These are phyloP conservation scores for Garcia nutans DNA, from an alignment of 345 rosid species.

Conservation along the genomic window DNA sequence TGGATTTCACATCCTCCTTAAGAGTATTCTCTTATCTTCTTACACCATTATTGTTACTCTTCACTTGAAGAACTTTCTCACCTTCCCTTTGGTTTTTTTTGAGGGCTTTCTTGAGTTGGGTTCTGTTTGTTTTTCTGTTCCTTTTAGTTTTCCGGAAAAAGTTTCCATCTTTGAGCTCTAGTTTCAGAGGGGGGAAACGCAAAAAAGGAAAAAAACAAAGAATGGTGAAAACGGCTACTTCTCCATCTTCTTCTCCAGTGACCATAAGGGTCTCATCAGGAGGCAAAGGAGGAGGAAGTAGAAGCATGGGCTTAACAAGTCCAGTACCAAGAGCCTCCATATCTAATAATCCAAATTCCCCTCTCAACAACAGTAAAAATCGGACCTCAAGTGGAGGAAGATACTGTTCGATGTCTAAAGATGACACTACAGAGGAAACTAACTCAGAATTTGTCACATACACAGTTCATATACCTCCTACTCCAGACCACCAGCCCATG, in stretches of 20 bases:
- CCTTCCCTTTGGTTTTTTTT: background rate
- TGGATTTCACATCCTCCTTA: background rate
- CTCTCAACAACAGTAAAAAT: conserved; percentile 46
- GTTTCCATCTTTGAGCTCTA: background rate
- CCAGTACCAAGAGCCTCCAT: conserved; percentile 59
- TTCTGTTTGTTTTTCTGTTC: background rate
- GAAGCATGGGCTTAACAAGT: conserved; percentile 72
- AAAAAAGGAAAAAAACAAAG: conserved; percentile 6
- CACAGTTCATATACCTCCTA: conserved; percentile 76
- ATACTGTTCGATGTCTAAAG: conserved; percentile 52
- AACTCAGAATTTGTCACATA: conserved; percentile 57
- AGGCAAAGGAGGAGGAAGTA: conserved; percentile 60
- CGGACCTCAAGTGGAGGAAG: conserved; percentile 56
- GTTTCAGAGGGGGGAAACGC: background rate
- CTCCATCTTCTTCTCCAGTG: conserved; percentile 63
- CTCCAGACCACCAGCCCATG: conserved; percentile 70
- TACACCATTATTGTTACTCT: background rate
- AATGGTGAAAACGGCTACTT: conserved; percentile 57
- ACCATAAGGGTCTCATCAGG: conserved; percentile 65
- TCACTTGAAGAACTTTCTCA: background rate
- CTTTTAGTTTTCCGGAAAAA: background rate
- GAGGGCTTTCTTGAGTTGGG: background rate
- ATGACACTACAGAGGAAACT: conserved; percentile 38
- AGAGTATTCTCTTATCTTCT: background rate
- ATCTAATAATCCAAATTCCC: conserved; percentile 59